A percentile compares a stretch with the other conserved stretches of the same genome.
phyloP scores from a whole-genome alignment of 805 yeast genomes.

The Ogataea salicorniae region DNA sequence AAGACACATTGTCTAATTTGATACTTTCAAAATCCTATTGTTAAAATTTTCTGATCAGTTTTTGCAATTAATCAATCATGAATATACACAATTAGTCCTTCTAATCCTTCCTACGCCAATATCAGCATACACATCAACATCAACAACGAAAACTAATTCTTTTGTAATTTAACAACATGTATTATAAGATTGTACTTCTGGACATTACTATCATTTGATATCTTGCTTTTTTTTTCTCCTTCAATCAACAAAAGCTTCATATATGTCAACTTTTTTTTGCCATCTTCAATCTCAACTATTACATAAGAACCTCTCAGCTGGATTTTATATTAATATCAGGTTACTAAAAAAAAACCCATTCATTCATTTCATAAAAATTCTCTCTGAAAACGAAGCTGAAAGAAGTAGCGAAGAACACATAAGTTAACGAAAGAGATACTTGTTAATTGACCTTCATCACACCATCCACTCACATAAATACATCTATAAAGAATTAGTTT shows the following conservation, averaged over 20 bases:
- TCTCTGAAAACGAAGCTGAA: neutral
- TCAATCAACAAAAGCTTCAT: neutral
- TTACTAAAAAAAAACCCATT: no score
- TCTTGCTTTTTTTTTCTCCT: neutral
- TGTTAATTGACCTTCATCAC: no score
- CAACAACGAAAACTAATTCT: no score
- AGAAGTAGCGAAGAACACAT: neutral
- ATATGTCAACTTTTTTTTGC: no score
- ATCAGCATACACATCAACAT: no score
- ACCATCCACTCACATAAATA: no score
- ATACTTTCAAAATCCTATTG: neutral
- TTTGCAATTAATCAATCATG: constrained; percentile 13
- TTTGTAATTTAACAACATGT: neutral
- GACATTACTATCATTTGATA: neutral
- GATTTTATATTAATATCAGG: no score
- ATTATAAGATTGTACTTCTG: neutral
- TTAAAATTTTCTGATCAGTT: neutral
- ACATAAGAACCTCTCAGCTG: no score
- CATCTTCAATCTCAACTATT: no score
- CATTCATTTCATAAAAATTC: neutral
- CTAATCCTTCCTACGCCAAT: neutral
- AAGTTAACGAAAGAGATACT: neutral
- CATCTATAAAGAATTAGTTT: no score
- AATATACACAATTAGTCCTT: neutral
- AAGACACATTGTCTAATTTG: constrained; percentile 7